Evolutionary conservation across 2,329 filamentous ascomycete species (phyloP), one percentile per base, ranked within the genome.

Genomic region (Cylindrodendrum hubeiense): DNA sequence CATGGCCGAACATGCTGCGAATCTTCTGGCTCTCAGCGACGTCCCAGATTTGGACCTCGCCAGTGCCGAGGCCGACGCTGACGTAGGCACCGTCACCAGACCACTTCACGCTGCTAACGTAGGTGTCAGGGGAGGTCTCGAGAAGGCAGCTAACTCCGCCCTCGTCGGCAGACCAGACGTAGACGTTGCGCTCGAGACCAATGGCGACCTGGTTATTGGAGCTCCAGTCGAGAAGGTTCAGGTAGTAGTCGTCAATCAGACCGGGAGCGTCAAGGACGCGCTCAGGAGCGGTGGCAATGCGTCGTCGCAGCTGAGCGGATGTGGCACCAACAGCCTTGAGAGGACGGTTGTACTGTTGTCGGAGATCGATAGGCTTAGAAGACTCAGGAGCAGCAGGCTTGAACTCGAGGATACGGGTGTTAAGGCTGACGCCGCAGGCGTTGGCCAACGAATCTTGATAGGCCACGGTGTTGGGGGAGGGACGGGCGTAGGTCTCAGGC

Each of bases 11-110:
- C 96, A 99, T 99, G 86, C 94, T 98, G 80, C 96, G 95, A 65
- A 99, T 91, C 88, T 98, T 98, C 77, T 90, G 91, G 67, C 92
- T 90, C 81, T 99, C 96, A 75, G 97, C 93, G 28, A 98, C 95
- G 76, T 98, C 96, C 95, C 96, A 99, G 83, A 99, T 99, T 84
- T 99, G 96, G 39, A 99, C 94, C 81, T 99, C 96, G 65, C 96
- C 96, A 39, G 94, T 94, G 67, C 95, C 95, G 54, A 99, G 91
- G 66, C 96, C 96, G 72, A 98, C 95, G 69, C 95, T 92, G 70
- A 99, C 95, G 78, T 99, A 98, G 33, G 95, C 95, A 65, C 96
- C 96, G 76, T 99, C 96, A 54, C 93, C 94, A 67, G 95, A 98
- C 96, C 96, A 99, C 85, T 98, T 98, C 77, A 99, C 95, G 71